A percentile compares a stretch with the other conserved stretches of the same genome.
These are phyloP conservation scores for Quercus parvula DNA, from an alignment of 306 rosid genomes.

Conservation along the genomic window DNA sequence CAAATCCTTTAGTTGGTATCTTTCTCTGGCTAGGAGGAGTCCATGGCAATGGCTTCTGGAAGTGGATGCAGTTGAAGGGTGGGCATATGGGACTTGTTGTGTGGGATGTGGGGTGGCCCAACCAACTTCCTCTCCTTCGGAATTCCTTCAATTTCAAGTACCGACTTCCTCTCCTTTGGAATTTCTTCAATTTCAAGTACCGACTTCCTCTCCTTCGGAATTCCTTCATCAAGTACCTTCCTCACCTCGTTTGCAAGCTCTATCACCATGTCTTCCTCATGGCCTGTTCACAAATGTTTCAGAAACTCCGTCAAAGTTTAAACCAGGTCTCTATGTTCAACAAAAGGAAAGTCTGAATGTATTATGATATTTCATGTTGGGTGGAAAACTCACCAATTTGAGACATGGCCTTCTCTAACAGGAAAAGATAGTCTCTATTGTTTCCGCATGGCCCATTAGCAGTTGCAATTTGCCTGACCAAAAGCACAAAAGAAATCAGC, in stretches of 20 bases:
- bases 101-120: conserved; percentile 44
- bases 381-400: conserved; percentile 58
- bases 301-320: background rate
- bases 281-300: conserved; percentile 50
- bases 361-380: background rate
- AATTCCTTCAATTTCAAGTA: conserved; percentile 43
- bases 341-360: background rate
- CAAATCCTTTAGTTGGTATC: background rate
- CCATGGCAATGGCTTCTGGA: conserved; percentile 79
- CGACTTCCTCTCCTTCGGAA: conserved; percentile 50
- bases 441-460: conserved; percentile 97
- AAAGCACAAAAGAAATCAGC: background rate
- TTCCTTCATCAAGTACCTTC: conserved; percentile 57
- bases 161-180: conserved; percentile 48
- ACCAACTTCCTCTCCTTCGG: conserved; percentile 49
- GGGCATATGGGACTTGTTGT: conserved; percentile 52
- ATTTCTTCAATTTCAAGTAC: conserved; percentile 43
- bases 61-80: conserved; percentile 54
- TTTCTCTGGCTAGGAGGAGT: conserved; percentile 29
- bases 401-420: conserved; percentile 76
- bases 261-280: conserved; percentile 76
- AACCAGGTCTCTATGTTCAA: background rate
- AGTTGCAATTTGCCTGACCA: conserved; percentile 91
- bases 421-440: conserved; percentile 80
- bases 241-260: conserved; percentile 94